Conservation (phyloP, 768 basidiomycete genomes). For the Panaeolus cyanescens region DNA sequence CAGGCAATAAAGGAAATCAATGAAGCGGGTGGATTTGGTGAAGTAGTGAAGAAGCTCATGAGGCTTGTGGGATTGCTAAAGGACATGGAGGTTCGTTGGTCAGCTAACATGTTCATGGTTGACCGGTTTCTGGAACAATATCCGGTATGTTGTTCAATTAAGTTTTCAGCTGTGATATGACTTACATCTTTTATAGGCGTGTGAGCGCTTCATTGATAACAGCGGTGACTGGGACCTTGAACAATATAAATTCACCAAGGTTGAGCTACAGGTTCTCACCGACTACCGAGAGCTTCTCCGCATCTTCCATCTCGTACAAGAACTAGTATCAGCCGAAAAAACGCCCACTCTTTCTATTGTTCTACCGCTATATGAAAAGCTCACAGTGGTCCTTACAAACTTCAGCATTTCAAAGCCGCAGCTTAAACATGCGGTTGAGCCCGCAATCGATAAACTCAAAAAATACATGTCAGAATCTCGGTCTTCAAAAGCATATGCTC, state of each 20-base stretch:
- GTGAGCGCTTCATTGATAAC: conserved; percentile 6
- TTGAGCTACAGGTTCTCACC: conserved; percentile 16
- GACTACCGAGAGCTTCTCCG: conserved; percentile 23
- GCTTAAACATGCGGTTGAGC: conserved; percentile 7
- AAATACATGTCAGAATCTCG: background rate
- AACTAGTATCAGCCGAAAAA: conserved; percentile 26
- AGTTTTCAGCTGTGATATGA: background rate
- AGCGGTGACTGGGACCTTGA: conserved; percentile 8
- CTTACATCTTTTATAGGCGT: background rate
- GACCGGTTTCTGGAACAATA: conserved; percentile 22
- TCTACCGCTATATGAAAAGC: conserved; percentile 27
- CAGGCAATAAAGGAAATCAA: conserved; percentile 26
- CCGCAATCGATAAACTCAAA: conserved; percentile 5
- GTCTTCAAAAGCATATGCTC: conserved; percentile 4
- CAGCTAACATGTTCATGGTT: conserved; percentile 32
- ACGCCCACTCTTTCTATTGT: conserved; percentile 30
- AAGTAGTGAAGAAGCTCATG: background rate
- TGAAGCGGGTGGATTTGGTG: conserved; percentile 7
- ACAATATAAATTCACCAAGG: conserved; percentile 10
- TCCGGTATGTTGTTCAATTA: conserved; percentile 9
- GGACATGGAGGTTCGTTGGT: conserved; percentile 32
- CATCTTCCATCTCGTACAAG: conserved; percentile 24
- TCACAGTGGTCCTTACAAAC: conserved; percentile 18
- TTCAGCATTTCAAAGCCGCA: conserved; percentile 7
- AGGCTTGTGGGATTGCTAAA: conserved; percentile 16